Base-by-base conservation (phyloP, 495 filamentous ascomycete species). In the Annulohypoxylon moriforme region DNA sequence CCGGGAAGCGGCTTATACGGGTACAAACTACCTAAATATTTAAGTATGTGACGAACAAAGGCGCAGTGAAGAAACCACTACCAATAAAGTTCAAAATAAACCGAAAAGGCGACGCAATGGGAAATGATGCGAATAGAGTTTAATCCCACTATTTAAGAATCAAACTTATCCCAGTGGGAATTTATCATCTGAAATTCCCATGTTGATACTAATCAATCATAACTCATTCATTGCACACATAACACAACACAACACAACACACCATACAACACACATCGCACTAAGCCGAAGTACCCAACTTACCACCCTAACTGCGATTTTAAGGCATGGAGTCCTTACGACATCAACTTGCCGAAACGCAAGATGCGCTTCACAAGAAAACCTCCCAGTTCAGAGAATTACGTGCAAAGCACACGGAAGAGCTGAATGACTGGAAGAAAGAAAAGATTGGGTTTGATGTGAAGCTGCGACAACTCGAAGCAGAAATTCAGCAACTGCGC, bases 341-440 rank as follows among this genome's bases (percentile, higher is more conserved):
- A 64, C 40, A 36, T 1, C 76, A 77, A 59, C 73, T 77, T 13
- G 47, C 52, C 33, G 73, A 76, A n/a, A 75, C 73, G 22, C 76
- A 77, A 52, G 68, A 65, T 29, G 70, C 65, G 20, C 73, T 55
- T 74, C 42, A 74, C 65, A 27, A 66, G 69, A 9, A 73, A 47
- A 61, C 65, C 33, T 24, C 42, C 7, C 72, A 74, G 24, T 61
- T 61, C 10, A 64, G 76, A 22, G 53, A 76, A 22, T 38, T 77
- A 34, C 52, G 60, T 22, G 75, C 56, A 22, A 65, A 67, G 0
- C 52, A 69, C 8, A 24, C 18, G 0, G 31, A 38, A 10, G 64
- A 60, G 3, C n/a, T 38, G 40, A 65, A 50, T 10, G 24, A 31
- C 11, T 75, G 72, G 75, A n/a, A 44, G 7, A 44, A 59, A 24